Percentiles rank a stretch among this genome's conserved stretches.
These are phyloP conservation scores for Pelargonium australe DNA, from an alignment of 441 rosid species.

Conservation along the genomic window DNA sequence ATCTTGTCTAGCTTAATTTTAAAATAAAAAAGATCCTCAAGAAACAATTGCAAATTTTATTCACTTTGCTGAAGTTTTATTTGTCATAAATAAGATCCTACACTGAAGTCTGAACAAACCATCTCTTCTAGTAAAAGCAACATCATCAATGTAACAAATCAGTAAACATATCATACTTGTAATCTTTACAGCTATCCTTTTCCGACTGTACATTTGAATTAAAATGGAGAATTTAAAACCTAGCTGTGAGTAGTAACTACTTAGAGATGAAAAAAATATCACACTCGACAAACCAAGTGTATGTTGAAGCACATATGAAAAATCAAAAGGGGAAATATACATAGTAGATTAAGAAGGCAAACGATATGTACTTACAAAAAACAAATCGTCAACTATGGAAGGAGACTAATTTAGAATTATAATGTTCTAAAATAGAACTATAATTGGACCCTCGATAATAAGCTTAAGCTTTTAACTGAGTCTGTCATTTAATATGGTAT, in stretches of 20 bases:
- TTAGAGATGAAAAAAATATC: neutral
- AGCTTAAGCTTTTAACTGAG: too few species aligned
- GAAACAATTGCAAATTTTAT: neutral
- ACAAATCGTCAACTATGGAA: neutral
- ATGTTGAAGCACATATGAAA: neutral
- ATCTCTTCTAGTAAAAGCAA: conserved; percentile 1
- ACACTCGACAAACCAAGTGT: neutral
- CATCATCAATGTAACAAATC: neutral
- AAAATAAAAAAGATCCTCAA: neutral
- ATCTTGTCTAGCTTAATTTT: neutral
- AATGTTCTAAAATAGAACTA: too few species aligned
- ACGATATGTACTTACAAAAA: neutral
- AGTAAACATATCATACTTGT: neutral
- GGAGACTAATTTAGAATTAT: neutral
- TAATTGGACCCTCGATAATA: too few species aligned
- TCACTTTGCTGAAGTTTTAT: neutral
- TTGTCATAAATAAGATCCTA: neutral
- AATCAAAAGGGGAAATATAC: neutral
- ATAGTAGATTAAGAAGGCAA: neutral
- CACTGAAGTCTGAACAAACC: neutral
- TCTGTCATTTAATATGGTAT: too few species aligned
- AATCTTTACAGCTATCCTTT: neutral
- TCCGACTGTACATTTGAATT: neutral
- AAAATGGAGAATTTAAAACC: neutral
- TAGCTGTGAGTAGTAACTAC: neutral